Evolutionary conservation across 768 basidiomycete genomes (phyloP).

Genomic region (Cyclocybe aegerita): DNA sequence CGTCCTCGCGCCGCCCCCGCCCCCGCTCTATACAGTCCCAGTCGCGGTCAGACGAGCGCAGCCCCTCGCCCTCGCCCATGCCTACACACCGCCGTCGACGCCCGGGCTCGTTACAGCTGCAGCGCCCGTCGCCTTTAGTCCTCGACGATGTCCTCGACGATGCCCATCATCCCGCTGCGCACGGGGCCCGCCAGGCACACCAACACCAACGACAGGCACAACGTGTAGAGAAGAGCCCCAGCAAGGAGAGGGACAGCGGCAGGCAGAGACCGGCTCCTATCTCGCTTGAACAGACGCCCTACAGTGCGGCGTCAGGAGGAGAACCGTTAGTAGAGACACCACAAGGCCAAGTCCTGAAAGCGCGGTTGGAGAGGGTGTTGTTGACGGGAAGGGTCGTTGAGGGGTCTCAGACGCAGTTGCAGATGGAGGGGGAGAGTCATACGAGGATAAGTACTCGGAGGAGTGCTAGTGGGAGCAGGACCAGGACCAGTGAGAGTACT

Average conservation of each 20-base stretch:
- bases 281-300: background rate
- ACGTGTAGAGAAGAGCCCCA: too few species aligned
- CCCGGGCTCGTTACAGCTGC: background rate
- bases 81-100: slow-evolving; percentile 8
- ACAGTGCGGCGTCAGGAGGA: slow-evolving; percentile 1
- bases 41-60: background rate
- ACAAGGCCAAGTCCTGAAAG: slow-evolving; percentile 54
- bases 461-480: slow-evolving; percentile 8
- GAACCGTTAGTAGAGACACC: slow-evolving; percentile 34
- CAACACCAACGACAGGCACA: too few species aligned
- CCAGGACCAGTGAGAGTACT: background rate
- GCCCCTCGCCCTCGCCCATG: slow-evolving; percentile 13
- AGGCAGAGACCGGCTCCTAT: too few species aligned
- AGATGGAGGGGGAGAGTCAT: slow-evolving; percentile 1
- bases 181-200: too few species aligned
- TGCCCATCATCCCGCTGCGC: too few species aligned
- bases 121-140: background rate
- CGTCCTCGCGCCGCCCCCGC: background rate
- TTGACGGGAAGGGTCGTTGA: slow-evolving; percentile 11
- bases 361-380: slow-evolving; percentile 53
- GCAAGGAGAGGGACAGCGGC: too few species aligned
- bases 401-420: slow-evolving; percentile 4
- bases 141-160: background rate
- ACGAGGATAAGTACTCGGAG: background rate
- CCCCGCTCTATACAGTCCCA: background rate